Percentiles rank a stretch among this genome's conserved stretches.
Conservation (phyloP, 225 moss, liverwort and hornwort species). For the Physcomitrellopsis africana region DNA sequence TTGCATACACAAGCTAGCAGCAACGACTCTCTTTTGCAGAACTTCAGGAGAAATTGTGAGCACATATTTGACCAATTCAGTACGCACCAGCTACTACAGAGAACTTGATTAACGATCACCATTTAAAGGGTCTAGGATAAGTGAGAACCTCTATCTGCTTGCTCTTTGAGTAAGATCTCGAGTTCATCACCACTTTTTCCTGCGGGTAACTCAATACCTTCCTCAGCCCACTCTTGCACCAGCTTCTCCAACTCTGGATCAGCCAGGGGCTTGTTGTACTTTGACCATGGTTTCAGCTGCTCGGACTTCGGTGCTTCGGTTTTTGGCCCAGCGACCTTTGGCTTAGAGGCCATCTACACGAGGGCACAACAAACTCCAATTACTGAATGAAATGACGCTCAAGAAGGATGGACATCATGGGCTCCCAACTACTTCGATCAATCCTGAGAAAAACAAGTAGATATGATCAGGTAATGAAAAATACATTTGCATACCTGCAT, state of each 20-base stretch:
- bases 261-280: constrained; percentile 51
- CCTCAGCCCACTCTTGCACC: constrained; percentile 61
- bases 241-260: constrained; percentile 62
- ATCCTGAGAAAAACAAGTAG: background rate
- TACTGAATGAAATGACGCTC: background rate
- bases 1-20: background rate
- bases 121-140: background rate
- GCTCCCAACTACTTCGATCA: constrained; percentile 5
- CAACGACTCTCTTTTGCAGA: background rate
- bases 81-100: background rate
- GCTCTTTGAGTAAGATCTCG: constrained; percentile 48
- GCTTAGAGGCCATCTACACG: constrained; percentile 39
- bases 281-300: constrained; percentile 55
- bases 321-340: constrained; percentile 44
- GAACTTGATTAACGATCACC: background rate
- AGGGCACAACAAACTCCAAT: background rate
- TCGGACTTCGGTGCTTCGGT: constrained; percentile 44
- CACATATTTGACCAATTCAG: background rate
- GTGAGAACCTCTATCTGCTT: constrained; percentile 46
- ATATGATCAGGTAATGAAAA: background rate
- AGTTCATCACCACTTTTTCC: constrained; percentile 55
- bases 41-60: background rate
- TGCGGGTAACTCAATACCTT: constrained; percentile 52
- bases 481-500: constrained; percentile 42
- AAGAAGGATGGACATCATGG: background rate